phyloP scores from a whole-genome alignment of 768 basidiomycete genomes.

The Kwoniella bestiolae region DNA sequence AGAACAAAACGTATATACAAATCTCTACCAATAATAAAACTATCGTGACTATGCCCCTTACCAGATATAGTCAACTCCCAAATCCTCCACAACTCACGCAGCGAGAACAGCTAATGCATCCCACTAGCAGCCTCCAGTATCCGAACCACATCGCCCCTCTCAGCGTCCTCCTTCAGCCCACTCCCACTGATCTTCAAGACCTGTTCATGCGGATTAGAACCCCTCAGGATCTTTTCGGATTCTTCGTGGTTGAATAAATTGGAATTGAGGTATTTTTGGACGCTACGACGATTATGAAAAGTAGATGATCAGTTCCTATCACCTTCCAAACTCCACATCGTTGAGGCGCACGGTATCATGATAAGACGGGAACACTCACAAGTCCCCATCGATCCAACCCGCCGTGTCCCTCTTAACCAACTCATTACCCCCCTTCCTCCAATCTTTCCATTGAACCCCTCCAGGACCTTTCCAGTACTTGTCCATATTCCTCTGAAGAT shows the following conservation, averaged over 20 bases:
- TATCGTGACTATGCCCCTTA: too few relatives aligned
- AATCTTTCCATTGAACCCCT: conserved; percentile 39
- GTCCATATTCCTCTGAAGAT: conserved; percentile 55
- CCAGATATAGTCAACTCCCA: too few relatives aligned
- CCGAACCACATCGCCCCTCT: conserved; percentile 39
- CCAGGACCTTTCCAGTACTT: conserved; percentile 41
- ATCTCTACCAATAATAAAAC: too few relatives aligned
- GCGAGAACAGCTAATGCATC: conserved; percentile 35
- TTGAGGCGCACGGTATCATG: too few relatives aligned
- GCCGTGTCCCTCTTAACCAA: conserved; percentile 42
- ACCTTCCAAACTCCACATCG: too few relatives aligned
- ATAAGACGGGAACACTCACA: conserved; percentile 37
- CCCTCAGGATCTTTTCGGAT: conserved; percentile 36
- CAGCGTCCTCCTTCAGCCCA: conserved; percentile 24
- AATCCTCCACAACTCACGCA: too few relatives aligned
- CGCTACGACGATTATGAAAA: conserved; percentile 28
- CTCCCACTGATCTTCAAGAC: conserved; percentile 20
- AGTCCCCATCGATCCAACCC: conserved; percentile 56
- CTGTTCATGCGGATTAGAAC: conserved; percentile 34
- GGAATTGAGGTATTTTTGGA: conserved; percentile 49
- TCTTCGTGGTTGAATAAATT: conserved; percentile 27
- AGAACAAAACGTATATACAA: too few relatives aligned
- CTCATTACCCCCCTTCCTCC: conserved; percentile 36
- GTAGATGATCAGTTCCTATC: too few relatives aligned
- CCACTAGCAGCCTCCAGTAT: conserved; percentile 45